Base-by-base conservation (phyloP, 2,329 filamentous ascomycete genomes). In the Pestalotiopsis sp. region DNA sequence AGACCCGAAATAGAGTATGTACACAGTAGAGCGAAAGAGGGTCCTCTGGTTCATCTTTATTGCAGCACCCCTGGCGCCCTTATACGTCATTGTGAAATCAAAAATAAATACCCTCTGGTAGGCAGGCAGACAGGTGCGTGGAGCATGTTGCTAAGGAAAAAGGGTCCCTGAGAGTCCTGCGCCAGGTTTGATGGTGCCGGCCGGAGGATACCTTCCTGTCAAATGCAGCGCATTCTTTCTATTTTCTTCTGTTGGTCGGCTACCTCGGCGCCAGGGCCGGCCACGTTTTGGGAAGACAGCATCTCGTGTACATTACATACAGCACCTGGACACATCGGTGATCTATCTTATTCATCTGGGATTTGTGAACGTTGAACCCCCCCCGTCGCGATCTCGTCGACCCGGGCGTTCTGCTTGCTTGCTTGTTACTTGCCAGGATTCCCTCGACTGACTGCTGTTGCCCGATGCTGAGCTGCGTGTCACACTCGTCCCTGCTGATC, bases 41-140 rank as follows among this genome's bases (percentile, higher is more conserved):
- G 40, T 48, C 40, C 40, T n/a, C 7, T 48, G 13, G 13, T 48
- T 48, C 40, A n/a, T 48, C n/a, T 48, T 48, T n/a, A n/a, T 48
- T 48, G n/a, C 40, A 22, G 38, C 4, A 48, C 59, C 52, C 66
- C 24, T 58, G 55, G 66, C 66, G 24, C 60, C 55, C 61, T 48
- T 61, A 20, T 67, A 67, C 66, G 66, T 67, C 66, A 64, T 60
- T 52, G 13, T 60, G 66, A 38, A 55, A 26, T 55, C 48, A 65
- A 40, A 20, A 56, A 44, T 22, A 17, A 20, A 20, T 14, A 20
- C 20, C 20, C 40, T 48, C 14, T 48, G 40, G 40, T 48, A 48
- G 40, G 40, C n/a, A 48, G 40, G n/a, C n/a, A 48, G 30, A 35
- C 1, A 35, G 30, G 30, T 48, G 40, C 40, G n/a, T 48, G 40